Evolutionary conservation across 768 basidiomycete genomes (phyloP), one percentile per base, ranked within the genome.

Genomic region (Termitomyces sp.): DNA sequence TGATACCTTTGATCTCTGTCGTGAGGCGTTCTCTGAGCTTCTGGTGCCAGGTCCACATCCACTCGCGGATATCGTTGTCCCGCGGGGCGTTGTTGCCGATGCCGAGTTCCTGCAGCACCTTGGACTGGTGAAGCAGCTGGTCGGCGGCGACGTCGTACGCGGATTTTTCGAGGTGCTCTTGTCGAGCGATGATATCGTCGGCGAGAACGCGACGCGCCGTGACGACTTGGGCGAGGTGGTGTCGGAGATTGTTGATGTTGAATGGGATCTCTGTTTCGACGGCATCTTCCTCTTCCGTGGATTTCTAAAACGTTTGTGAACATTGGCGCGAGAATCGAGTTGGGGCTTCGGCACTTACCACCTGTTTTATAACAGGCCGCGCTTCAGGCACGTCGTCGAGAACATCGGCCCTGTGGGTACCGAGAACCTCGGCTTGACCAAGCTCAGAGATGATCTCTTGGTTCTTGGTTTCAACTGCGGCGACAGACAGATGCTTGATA

Each of bases 21-120:
- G 76, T 74, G 6, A 89, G 69, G 6, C 82, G 75, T 4, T 49
- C 67, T 30, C 76, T 70, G n/a, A 94, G 77, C 60, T 79, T 78
- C 18, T 71, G 64, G 64, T 93, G 88, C 93, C 93, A 96, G 7
- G 82, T 74, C 87, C 88, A 92, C 90, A 96, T 92, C 88, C 88
- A 89, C 42, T 72, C 69, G 62, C 86, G 84, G 26, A 95, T 73
- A 61, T 83, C 79, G 16, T 73, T 72, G 30, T 75, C 71, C 45
- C 74, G 75, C 53, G 84, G 71, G 9, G 73, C 71, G 20, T 71
- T 72, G 58, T 73, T 76, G 28, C 69, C 78, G 24, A 91, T 63
- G 14, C 87, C 86, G 18, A 88, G 75, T 30, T 79, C 73, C 6
- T 81, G 77, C 53, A 92, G 79, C 1, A 78, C 51, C 57, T 86